These are phyloP conservation scores for Sporothrix inflata DNA, from an alignment of 2,329 filamentous ascomycete genomes.

Conservation along the genomic window DNA sequence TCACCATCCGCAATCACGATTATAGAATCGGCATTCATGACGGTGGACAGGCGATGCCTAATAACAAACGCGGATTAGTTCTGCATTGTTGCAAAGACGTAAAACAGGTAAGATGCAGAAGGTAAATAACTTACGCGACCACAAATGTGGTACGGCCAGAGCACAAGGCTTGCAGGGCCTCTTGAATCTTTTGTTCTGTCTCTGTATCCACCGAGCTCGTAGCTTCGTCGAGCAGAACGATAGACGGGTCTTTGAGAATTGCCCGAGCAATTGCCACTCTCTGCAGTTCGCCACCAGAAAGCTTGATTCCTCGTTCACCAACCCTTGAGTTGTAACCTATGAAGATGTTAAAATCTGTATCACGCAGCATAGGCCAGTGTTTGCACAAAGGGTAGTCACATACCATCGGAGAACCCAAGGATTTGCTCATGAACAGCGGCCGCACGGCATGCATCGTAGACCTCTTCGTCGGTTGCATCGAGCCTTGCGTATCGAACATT, in stretches of 20 bases:
- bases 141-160: conserved; percentile 68
- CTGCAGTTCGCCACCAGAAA: conserved; percentile 69
- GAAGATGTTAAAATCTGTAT: conserved; percentile 22
- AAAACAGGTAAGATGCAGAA: neutral
- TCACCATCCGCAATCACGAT: conserved; percentile 66
- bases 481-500: conserved; percentile 62
- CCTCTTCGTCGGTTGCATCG: conserved; percentile 58
- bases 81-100: neutral
- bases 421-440: conserved; percentile 64
- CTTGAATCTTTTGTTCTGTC: conserved; percentile 68
- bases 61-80: neutral
- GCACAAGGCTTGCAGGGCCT: conserved; percentile 61
- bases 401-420: conserved; percentile 55
- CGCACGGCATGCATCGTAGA: conserved; percentile 57
- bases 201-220: conserved; percentile 76
- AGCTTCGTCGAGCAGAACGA: conserved; percentile 78
- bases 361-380: neutral
- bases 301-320: conserved; percentile 58
- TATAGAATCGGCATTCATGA: conserved; percentile 70
- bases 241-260: conserved; percentile 72
- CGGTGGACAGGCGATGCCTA: conserved; percentile 70
- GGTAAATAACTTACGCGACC: conserved; percentile 56
- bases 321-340: conserved; percentile 55
- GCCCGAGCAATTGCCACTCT: conserved; percentile 71
- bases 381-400: neutral